phyloP scores from a whole-genome alignment of 768 basidiomycete species.

The Pisolithus orientalis region DNA sequence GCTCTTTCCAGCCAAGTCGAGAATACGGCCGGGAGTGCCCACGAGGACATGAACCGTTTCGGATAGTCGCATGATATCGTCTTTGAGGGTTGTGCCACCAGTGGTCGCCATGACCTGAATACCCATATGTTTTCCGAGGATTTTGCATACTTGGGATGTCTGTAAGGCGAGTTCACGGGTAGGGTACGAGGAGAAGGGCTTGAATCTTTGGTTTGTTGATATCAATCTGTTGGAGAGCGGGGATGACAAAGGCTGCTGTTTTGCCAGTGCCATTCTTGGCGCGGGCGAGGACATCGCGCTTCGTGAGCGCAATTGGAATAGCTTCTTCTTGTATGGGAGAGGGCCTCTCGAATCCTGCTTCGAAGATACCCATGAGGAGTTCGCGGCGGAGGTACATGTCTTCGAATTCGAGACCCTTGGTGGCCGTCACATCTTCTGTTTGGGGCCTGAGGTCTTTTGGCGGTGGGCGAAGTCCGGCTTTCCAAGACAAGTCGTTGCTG shows the following conservation, averaged over 20 bases:
- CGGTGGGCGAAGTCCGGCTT: conserved; percentile 71
- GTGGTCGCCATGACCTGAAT: conserved; percentile 99
- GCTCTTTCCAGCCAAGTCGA: conserved; percentile 88
- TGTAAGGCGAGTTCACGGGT: conserved; percentile 98
- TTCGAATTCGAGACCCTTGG: conserved; percentile 93
- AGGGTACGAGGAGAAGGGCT: conserved; percentile 91
- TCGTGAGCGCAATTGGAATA: conserved; percentile 89
- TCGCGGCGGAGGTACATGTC: conserved; percentile 89
- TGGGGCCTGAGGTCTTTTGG: conserved; percentile 92
- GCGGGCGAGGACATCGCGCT: conserved; percentile 90
- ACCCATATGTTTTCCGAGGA: conserved; percentile 91
- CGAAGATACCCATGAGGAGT: conserved; percentile 98
- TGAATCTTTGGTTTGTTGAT: conserved; percentile 82
- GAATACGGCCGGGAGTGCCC: conserved; percentile 92
- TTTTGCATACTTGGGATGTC: conserved; percentile 98
- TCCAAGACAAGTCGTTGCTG: conserved; percentile 49
- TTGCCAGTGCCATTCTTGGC: conserved; percentile 98
- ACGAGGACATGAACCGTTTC: conserved; percentile 94
- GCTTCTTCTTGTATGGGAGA: conserved; percentile 99
- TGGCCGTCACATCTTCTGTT: conserved; percentile 94
- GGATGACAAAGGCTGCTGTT: conserved; percentile 98
- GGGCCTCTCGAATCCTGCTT: conserved; percentile 94
- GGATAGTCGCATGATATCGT: conserved; percentile 89
- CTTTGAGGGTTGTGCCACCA: conserved; percentile 95
- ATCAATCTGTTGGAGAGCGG: conserved; percentile 90